These are phyloP conservation scores for Acidomyces sp. DNA, from an alignment of 495 filamentous ascomycete species.

Conservation along the genomic window DNA sequence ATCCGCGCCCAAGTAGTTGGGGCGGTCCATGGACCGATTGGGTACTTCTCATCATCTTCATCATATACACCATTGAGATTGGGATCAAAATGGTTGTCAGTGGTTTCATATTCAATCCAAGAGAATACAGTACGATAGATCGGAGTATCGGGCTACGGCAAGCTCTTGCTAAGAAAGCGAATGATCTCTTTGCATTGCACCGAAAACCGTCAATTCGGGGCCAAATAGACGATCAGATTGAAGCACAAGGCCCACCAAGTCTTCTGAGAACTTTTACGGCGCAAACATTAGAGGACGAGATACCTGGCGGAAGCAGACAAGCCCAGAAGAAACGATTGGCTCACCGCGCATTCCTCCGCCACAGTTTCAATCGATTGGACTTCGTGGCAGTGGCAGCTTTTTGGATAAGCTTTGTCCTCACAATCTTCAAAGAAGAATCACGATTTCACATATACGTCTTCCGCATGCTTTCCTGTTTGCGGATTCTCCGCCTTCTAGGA, in stretches of 20 bases:
- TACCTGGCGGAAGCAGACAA: slow-evolving; percentile 55
- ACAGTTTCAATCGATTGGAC: slow-evolving; percentile 90
- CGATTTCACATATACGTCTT: slow-evolving; percentile 72
- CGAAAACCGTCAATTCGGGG: slow-evolving; percentile 50
- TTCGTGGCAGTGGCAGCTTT: slow-evolving; percentile 93
- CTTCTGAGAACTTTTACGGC: slow-evolving; percentile 75
- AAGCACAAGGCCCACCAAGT: slow-evolving; percentile 34
- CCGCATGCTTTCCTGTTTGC: slow-evolving; percentile 86
- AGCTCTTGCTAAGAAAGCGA: slow-evolving; percentile 60
- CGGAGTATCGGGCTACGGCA: slow-evolving; percentile 56
- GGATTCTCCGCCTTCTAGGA: slow-evolving; percentile 75
- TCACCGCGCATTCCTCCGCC: slow-evolving; percentile 80
- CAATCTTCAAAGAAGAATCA: slow-evolving; percentile 51
- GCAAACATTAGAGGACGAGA: slow-evolving; percentile 41
- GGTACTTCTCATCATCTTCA: slow-evolving; percentile 67
- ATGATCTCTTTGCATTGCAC: slow-evolving; percentile 64
- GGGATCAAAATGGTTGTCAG: slow-evolving; percentile 76
- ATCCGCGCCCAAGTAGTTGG: slow-evolving; percentile 45
- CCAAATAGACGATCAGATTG: not conserved
- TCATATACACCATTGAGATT: slow-evolving; percentile 83
- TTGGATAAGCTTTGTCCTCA: slow-evolving; percentile 76
- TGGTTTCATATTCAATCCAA: slow-evolving; percentile 75
- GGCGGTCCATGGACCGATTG: slow-evolving; percentile 59
- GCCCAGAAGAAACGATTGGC: slow-evolving; percentile 75
- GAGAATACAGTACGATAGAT: slow-evolving; percentile 70